Conservation (phyloP, 169 alveolate genomes). For the Eimeria zaria region DNA sequence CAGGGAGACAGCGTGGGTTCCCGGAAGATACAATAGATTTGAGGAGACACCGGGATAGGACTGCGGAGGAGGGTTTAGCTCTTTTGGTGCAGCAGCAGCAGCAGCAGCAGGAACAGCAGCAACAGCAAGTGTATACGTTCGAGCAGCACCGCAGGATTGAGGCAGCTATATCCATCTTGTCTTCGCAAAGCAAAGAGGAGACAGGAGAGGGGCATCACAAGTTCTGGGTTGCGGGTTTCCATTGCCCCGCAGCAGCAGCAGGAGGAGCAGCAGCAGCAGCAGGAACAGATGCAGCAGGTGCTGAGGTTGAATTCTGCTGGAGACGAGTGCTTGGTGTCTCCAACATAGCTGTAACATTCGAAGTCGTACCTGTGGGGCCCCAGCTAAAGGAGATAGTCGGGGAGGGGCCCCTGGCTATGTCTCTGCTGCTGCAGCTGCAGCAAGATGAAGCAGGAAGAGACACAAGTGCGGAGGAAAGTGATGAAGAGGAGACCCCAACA, state of each 20-base stretch:
- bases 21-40: background rate
- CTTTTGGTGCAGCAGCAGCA: background rate
- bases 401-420: conserved; percentile 19
- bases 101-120: conserved; percentile 22
- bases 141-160: conserved; percentile 22
- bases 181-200: background rate
- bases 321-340: background rate
- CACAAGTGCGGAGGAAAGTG: background rate
- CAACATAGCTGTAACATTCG: background rate
- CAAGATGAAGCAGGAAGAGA: conserved; percentile 6
- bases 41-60: background rate
- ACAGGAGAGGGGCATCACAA: background rate
- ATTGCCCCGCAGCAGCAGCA: conserved; percentile 35
- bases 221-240: background rate
- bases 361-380: background rate
- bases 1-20: background rate
- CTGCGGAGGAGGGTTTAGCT: conserved; percentile 13
- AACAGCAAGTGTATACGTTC: background rate
- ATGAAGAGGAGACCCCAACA: conserved; percentile 1
- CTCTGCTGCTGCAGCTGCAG: conserved; percentile 44
- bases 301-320: background rate
- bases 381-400: conserved; percentile 3
- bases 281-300: background rate
- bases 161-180: conserved; percentile 6
- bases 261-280: conserved; percentile 24